Base-by-base conservation (phyloP, 2,329 filamentous ascomycete genomes). In the Fusarium udum region DNA sequence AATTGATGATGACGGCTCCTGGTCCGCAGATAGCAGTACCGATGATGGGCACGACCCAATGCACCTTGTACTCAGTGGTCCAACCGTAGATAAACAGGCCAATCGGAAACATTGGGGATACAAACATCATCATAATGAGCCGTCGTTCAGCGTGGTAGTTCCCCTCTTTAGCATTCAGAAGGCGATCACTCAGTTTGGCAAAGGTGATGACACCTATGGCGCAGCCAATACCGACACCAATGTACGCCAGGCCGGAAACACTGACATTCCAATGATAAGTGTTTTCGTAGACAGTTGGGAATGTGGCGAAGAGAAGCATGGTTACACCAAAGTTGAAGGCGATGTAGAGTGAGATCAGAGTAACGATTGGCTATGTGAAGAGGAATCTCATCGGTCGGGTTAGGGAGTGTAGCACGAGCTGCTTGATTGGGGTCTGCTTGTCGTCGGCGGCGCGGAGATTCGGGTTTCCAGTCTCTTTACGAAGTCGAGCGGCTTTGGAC, bases 251-350 rank as follows among this genome's bases (percentile, higher is more conserved):
- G 0, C 77, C 77, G 1, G 74, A 71, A 7, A 66, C 64, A 22
- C 72, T 71, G 2, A 75, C 67, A 4, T 40, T 61, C 71, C 87
- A 87, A 6, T 79, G 78, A 59, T 88, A 87, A 3, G 74, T 69
- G 0, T 78, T 71, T 57, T 81, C 67, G 60, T 85, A 90, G 1
- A 90, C 87, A 4, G 84, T 78, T 0, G 85, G 83, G 62, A 90
- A 87, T 4, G 87, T 89, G 3, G 88, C 88, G 73, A 90, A 85
- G n/a, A 89, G 79, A 3, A 82, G 85, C 68, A 88, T 90, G 1
- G 89, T 72, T 24, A 88, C 85, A 1, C 87, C 87, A 69, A 88
- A 90, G 0, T 86, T 80, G 31, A 90, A 79, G 7, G 86, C 87
- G 20, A 87, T 82, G 52, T 87, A 88, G 0, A 88, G 66, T 0